Percentiles rank a stretch among this genome's conserved stretches.
Evolutionary conservation across 2,329 filamentous ascomycete genomes (phyloP).

Genomic region (Pseudogymnoascus sp.): DNA sequence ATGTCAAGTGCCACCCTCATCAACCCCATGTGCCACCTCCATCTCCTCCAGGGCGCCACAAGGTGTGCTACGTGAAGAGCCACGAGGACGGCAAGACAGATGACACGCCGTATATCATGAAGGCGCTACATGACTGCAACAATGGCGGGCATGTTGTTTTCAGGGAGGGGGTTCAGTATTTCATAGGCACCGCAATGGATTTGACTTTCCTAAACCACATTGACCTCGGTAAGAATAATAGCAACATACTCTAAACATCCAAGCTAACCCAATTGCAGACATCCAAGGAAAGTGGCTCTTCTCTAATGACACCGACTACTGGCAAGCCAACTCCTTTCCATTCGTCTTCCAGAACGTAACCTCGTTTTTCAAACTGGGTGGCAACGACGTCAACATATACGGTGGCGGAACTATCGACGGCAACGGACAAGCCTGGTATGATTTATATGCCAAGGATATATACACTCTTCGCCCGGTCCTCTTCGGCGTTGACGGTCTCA

Average conservation of each 20-base stretch:
- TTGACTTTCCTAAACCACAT: constrained; percentile 52
- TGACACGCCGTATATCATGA: constrained; percentile 42
- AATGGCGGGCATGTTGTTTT: constrained; percentile 42
- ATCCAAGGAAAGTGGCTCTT: constrained; percentile 52
- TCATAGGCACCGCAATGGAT: constrained; percentile 49
- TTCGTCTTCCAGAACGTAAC: constrained; percentile 55
- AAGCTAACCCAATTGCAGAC: constrained; percentile 27
- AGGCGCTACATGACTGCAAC: constrained; percentile 41
- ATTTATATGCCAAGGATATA: constrained; percentile 36
- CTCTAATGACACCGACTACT: constrained; percentile 57
- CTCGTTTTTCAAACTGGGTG: constrained; percentile 56
- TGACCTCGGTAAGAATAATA: constrained; percentile 41
- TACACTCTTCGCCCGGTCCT: constrained; percentile 51
- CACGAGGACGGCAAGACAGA: constrained; percentile 25
- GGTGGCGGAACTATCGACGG: constrained; percentile 53
- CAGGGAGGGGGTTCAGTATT: constrained; percentile 47
- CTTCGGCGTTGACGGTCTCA: constrained; percentile 46
- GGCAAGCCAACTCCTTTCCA: constrained; percentile 52
- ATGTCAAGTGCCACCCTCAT: constrained; percentile 5
- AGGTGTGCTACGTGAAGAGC: constrained; percentile 20
- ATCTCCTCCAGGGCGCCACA: background rate
- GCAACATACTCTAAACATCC: background rate
- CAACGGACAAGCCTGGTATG: constrained; percentile 17
- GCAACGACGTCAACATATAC: constrained; percentile 55
- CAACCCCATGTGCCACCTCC: background rate